Conservation (phyloP, 2,329 filamentous ascomycete genomes). For the Aureobasidium pullulans region DNA sequence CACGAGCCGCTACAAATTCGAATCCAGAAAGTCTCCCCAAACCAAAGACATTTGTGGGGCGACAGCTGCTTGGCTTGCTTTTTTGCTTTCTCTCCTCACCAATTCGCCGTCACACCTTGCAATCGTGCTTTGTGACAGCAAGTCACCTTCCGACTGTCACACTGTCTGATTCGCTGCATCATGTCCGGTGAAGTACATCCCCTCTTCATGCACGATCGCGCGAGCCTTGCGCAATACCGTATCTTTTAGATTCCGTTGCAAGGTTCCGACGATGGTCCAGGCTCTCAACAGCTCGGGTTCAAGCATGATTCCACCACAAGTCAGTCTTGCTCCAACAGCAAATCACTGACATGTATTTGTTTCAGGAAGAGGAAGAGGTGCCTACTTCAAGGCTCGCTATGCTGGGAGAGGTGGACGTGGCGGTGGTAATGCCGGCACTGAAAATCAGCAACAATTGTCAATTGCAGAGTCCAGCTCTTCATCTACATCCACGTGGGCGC, state of each 20-base stretch:
- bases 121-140: not conserved
- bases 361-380: slow-evolving; percentile 22
- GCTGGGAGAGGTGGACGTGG: slow-evolving; percentile 15
- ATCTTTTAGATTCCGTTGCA: not conserved
- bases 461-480: not conserved
- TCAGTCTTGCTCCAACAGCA: slow-evolving; percentile 13
- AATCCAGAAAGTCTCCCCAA: not conserved
- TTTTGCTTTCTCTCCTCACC: slow-evolving; percentile 3
- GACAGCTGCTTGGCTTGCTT: not conserved
- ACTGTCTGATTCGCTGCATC: not conserved
- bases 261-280: slow-evolving; percentile 9
- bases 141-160: not conserved
- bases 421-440: not conserved
- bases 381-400: slow-evolving; percentile 25
- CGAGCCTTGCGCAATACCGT: slow-evolving; percentile 1
- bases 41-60: slow-evolving; percentile 5
- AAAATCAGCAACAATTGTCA: not conserved
- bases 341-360: not conserved
- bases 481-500: not conserved
- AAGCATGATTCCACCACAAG: not conserved
- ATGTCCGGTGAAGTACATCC: slow-evolving; percentile 8
- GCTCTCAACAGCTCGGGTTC: slow-evolving; percentile 4
- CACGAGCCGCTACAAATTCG: slow-evolving; percentile 8
- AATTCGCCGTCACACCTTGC: not conserved
- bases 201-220: slow-evolving; percentile 1